Evolutionary conservation across 129 eudicot species (phyloP).

Genomic region (Silybum marianum): DNA sequence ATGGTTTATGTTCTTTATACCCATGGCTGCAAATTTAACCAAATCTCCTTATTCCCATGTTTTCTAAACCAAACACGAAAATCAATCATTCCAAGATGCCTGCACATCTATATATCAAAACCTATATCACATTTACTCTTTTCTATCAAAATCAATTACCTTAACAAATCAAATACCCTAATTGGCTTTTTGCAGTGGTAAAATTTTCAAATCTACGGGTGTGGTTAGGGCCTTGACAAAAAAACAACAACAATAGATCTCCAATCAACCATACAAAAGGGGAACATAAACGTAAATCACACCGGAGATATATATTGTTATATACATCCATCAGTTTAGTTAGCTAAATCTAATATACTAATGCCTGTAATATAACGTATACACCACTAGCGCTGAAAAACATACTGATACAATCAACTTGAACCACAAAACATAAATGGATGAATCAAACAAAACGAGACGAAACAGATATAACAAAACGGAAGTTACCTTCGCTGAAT

Average conservation of each 20-base stretch:
- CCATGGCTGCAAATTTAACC: not conserved
- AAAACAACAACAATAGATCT: slow-evolving; percentile 9
- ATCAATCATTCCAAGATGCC: not conserved
- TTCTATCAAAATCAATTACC: not conserved
- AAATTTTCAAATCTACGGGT: not conserved
- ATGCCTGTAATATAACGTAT: slow-evolving; percentile 1
- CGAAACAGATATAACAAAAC: not conserved
- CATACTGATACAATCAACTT: slow-evolving; percentile 3
- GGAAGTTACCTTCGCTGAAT: slow-evolving; percentile 32
- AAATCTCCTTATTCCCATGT: not conserved
- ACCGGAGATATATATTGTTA: not conserved
- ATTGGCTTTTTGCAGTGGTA: not conserved
- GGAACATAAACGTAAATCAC: slow-evolving; percentile 10
- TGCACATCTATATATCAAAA: not conserved
- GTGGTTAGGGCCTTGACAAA: not conserved
- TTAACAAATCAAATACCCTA: not conserved
- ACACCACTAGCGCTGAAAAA: not conserved
- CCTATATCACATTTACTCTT: not conserved
- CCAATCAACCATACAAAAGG: not conserved
- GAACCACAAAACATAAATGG: not conserved
- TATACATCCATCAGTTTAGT: slow-evolving; percentile 1
- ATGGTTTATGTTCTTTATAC: slow-evolving; percentile 4
- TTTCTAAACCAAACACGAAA: not conserved
- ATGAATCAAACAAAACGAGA: not conserved
- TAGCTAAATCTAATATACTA: not conserved